Conservation (phyloP, 345 rosid genomes). For the Acer negundo region DNA sequence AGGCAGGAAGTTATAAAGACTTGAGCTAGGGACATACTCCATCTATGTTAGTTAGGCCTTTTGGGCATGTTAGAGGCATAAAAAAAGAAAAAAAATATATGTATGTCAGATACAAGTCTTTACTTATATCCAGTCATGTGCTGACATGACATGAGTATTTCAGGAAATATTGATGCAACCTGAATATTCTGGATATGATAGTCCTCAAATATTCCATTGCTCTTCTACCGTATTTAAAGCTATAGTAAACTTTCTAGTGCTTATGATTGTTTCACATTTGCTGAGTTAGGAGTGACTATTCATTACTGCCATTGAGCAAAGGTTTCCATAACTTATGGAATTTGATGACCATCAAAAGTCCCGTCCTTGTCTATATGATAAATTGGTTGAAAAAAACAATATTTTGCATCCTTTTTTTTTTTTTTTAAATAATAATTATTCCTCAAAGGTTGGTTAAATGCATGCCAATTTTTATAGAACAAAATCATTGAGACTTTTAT, state of each 20-base stretch:
- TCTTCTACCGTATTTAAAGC: not conserved
- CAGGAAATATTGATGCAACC: not conserved
- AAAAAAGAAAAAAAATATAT: not conserved
- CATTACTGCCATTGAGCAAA: not conserved
- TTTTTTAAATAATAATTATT: not conserved
- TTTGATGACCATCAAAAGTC: not conserved
- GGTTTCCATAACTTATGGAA: not conserved
- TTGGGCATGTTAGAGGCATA: not conserved
- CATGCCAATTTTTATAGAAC: not conserved
- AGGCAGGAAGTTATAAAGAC: not conserved
- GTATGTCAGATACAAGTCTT: not conserved
- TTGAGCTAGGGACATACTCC: not conserved
- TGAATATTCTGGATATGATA: not conserved
- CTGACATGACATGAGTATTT: not conserved
- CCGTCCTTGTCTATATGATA: not conserved
- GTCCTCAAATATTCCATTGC: constrained; percentile 3
- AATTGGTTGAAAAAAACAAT: not conserved
- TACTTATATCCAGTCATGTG: not conserved
- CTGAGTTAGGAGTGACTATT: not conserved
- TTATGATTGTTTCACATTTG: not conserved
- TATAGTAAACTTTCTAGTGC: not conserved
- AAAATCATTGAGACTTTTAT: not conserved
- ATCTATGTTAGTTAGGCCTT: not conserved
- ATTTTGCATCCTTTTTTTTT: not conserved
- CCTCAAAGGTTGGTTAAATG: not conserved